Percentiles rank a stretch among this genome's conserved stretches.
These are phyloP conservation scores for Aspergillus funiculosus DNA, from an alignment of 495 filamentous ascomycete genomes.

Conservation along the genomic window DNA sequence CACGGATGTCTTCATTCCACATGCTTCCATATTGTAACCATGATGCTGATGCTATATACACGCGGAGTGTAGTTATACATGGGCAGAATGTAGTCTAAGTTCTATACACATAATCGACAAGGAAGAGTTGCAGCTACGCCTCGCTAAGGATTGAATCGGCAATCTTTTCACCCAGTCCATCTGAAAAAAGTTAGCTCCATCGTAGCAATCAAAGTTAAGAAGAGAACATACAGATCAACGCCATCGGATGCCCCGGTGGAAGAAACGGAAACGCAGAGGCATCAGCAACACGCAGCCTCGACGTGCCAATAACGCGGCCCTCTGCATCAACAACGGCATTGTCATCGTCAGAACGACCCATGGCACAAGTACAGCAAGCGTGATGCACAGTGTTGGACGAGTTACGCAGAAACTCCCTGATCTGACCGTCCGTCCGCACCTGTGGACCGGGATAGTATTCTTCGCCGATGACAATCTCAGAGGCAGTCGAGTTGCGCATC, in stretches of 20 bases:
- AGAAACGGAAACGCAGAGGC: slow-evolving; percentile 44
- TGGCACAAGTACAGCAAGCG: slow-evolving; percentile 46
- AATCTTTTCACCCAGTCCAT: not conserved
- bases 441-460: slow-evolving; percentile 41
- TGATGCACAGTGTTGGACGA: slow-evolving; percentile 46
- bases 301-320: slow-evolving; percentile 46
- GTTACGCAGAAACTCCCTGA: slow-evolving; percentile 42
- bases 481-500: not conserved
- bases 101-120: too few relatives aligned
- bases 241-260: slow-evolving; percentile 10
- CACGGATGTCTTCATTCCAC: too few relatives aligned
- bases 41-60: too few relatives aligned
- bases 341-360: slow-evolving; percentile 44
- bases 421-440: slow-evolving; percentile 29
- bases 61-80: too few relatives aligned
- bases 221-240: slow-evolving; percentile 8
- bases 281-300: slow-evolving; percentile 53
- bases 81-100: too few relatives aligned
- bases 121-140: too few relatives aligned
- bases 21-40: too few relatives aligned
- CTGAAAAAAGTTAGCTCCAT: not conserved
- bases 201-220: not conserved
- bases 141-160: not conserved
- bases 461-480: slow-evolving; percentile 10
- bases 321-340: slow-evolving; percentile 50